A percentile compares a stretch with the other conserved stretches of the same genome.
Conservation (phyloP, 2,329 filamentous ascomycete genomes). For the Penicillium psychrosexuale region DNA sequence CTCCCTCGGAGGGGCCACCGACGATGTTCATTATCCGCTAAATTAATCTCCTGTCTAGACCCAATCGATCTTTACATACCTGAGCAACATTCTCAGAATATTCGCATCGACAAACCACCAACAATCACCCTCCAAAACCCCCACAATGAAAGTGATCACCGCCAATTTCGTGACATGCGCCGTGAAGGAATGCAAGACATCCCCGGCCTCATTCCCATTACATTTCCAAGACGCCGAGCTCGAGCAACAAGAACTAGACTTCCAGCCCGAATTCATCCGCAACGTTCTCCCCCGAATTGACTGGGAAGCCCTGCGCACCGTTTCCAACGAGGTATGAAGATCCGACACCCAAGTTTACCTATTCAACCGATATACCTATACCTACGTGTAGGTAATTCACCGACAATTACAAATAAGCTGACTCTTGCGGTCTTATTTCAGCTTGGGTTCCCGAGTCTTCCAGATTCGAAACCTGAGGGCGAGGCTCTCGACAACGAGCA, state of each 20-base stretch:
- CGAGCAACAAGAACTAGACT: constrained; percentile 74
- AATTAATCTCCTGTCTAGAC: neutral
- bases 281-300: constrained; percentile 86
- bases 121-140: neutral
- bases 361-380: neutral
- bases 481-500: constrained; percentile 65
- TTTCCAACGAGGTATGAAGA: constrained; percentile 60
- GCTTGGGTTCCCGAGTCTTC: constrained; percentile 76
- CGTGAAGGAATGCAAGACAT: constrained; percentile 87
- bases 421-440: constrained; percentile 35
- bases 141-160: constrained; percentile 83
- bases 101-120: neutral
- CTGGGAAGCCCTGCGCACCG: constrained; percentile 75
- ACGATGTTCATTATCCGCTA: neutral
- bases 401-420: neutral
- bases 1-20: neutral
- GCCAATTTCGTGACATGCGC: constrained; percentile 97
- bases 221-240: constrained; percentile 92
- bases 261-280: constrained; percentile 74
- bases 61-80: neutral
- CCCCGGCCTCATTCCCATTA: constrained; percentile 76
- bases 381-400: neutral
- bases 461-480: constrained; percentile 61
- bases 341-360: neutral
- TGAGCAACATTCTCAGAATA: neutral